Evolutionary conservation across 1,284 basidiomycete species (phyloP), one percentile per base, ranked within the genome.

Genomic region (Sutorius eximius): DNA sequence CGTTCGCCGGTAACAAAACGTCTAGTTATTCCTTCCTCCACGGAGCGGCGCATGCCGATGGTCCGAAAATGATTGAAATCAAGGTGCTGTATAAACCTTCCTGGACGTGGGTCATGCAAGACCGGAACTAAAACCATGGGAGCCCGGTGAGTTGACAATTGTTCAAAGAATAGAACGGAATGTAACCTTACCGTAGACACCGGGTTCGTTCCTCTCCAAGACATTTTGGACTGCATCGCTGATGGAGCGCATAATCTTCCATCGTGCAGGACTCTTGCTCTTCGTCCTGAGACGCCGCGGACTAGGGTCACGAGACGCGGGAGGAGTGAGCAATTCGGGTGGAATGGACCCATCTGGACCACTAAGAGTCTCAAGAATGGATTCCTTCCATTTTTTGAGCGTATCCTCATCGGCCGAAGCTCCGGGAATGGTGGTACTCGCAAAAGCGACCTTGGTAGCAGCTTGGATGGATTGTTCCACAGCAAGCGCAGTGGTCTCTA

Each of bases 41-140:
- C 85, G 1, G 91, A 93, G 20, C 96, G 86, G 49, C 93, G 83
- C 85, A 97, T 92, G 0, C 95, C 95, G 58, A 96, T 94, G 20
- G 95, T 95, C 33, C 93, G 85, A 75, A 96, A 98, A 67, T 94
- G 90, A 64, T 93, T 94, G 68, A 98, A 98, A 66, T 93, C 90
- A 16, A 95, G 75, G 66, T 91, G 87, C 37, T 81, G 84, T 32
- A 93, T 82, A 65, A 86, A 85, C 20, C 87, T 82, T 40, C 91
- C 90, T 2, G 89, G 89, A 43, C 85, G 81, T 22, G 86, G 81
- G 66, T 91, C 87, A 56, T 82, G 75, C n/a, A 86, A 78, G 1
- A 79, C 77, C 42, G 88, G 88, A 38, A 92, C 89, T 92, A 64
- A 2, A 51, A 47, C 37, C 41, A 57, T 52, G 43, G 16, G 5